Base-by-base conservation (phyloP, 345 rosid species). In the Aquilaria malaccensis region DNA sequence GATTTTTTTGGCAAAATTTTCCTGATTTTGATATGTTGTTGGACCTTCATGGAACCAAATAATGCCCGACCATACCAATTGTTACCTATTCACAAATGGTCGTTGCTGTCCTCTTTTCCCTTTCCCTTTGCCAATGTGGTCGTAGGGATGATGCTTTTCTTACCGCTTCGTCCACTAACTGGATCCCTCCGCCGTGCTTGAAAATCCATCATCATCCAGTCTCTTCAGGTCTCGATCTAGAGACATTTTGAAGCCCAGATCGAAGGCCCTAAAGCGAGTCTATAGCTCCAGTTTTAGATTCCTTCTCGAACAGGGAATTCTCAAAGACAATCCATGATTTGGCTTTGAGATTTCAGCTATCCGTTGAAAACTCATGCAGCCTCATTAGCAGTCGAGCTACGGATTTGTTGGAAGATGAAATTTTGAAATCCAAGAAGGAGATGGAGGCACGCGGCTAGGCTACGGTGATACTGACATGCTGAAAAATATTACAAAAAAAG, bases 241-340 rank as follows among this genome's bases (percentile, higher is more conserved):
- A 12, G 85, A 75, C 30, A 70, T 56, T 52, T 70, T 62, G 61
- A 67, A 62, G 51, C 56, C 78, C 43, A 76, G 59, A 67, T 58
- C 70, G 2, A 71, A 52, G 13, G 56, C 72, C 2, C 51, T 82
- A 13, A 77, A 58, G 50, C 69, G 84, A 75, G 78, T 79, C 56
- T 81, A 78, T 74, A 82, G 87, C 72, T 84, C 88, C 10, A 77
- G 76, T 79, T 22, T 64, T 77, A 11, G 80, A 78, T 52, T 70
- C 89, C 7, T 87, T 81, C 59, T 80, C 84, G 1, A 95, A 85
- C 14, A 92, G 85, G 50, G 97, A 90, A 46, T 90, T 90, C 61
- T 82, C 88, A 12, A 77, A 64, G 68, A 73, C 76, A 48, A 79
- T 84, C 56, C 78, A 80, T 22, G 22, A 22, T 22, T 22, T 22